Conservation (phyloP, 352 stramenopile genomes). For the Phytophthora palmivora region DNA sequence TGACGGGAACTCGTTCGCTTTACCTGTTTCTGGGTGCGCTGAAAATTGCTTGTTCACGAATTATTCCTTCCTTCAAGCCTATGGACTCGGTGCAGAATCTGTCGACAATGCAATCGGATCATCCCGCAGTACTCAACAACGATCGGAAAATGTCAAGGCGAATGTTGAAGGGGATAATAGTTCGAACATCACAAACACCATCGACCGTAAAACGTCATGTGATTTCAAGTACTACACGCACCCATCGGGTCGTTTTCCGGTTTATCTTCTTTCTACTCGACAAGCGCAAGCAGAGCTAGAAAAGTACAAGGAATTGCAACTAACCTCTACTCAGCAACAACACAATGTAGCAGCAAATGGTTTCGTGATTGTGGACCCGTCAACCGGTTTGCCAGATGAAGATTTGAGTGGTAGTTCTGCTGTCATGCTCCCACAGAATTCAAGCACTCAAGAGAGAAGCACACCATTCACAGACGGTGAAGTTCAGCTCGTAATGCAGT, state of each 20-base stretch:
- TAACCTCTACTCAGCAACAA: conserved; percentile 14
- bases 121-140: conserved; percentile 9
- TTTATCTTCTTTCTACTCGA: conserved; percentile 61
- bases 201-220: conserved; percentile 2
- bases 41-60: conserved; percentile 95
- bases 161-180: conserved; percentile 3
- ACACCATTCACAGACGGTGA: conserved; percentile 48
- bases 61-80: conserved; percentile 78
- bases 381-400: conserved; percentile 28
- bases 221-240: conserved; percentile 60
- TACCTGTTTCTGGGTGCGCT: conserved; percentile 86
- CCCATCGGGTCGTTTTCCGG: conserved; percentile 52
- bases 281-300: conserved; percentile 51
- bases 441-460: background rate
- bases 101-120: conserved; percentile 1
- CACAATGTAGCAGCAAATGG: conserved; percentile 30
- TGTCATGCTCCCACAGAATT: background rate
- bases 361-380: conserved; percentile 58
- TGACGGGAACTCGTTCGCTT: conserved; percentile 87
- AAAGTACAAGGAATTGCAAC: conserved; percentile 36
- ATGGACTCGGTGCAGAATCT: conserved; percentile 34
- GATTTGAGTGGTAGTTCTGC: background rate
- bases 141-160: conserved; percentile 12
- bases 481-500: conserved; percentile 79
- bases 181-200: conserved; percentile 7